These are phyloP conservation scores for Citeromyces hawaiiensis DNA, from an alignment of 1,139 yeast species.

Conservation along the genomic window DNA sequence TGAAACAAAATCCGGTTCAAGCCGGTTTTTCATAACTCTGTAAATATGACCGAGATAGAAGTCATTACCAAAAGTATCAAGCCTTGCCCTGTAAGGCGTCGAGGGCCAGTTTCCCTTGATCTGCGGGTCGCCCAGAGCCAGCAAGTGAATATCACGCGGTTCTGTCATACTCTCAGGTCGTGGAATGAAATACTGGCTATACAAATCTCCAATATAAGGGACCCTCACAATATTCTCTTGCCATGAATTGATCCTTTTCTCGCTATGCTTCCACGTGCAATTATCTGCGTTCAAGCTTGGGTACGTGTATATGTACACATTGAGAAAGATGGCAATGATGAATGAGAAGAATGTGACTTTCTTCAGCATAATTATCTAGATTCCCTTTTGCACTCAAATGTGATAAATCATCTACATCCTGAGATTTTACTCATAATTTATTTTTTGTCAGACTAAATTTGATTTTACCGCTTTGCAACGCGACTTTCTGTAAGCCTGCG, in stretches of 20 bases:
- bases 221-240: slow-evolving; percentile 10
- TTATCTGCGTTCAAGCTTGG: slow-evolving; percentile 42
- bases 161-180: slow-evolving; percentile 7
- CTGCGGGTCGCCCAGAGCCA: slow-evolving; percentile 94
- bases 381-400: too few species aligned
- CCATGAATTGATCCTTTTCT: slow-evolving; percentile 8
- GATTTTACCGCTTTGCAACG: too few species aligned
- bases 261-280: slow-evolving; percentile 41
- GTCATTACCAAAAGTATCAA: slow-evolving; percentile 86
- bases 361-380: too few species aligned
- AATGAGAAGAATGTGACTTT: too few species aligned
- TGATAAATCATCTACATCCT: too few species aligned
- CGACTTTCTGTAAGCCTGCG: too few species aligned
- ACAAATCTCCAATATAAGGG: slow-evolving; percentile 24
- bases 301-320: slow-evolving; percentile 56
- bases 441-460: too few species aligned
- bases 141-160: slow-evolving; percentile 40
- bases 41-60: slow-evolving; percentile 78
- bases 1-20: slow-evolving; percentile 68
- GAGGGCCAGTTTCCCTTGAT: slow-evolving; percentile 74
- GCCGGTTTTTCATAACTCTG: slow-evolving; percentile 40
- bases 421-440: too few species aligned
- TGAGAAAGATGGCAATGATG: slow-evolving; percentile 15
- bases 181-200: slow-evolving; percentile 12
- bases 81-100: slow-evolving; percentile 58